phyloP scores from a whole-genome alignment of 2,329 filamentous ascomycete genomes.

The Diaporthe humulicola region DNA sequence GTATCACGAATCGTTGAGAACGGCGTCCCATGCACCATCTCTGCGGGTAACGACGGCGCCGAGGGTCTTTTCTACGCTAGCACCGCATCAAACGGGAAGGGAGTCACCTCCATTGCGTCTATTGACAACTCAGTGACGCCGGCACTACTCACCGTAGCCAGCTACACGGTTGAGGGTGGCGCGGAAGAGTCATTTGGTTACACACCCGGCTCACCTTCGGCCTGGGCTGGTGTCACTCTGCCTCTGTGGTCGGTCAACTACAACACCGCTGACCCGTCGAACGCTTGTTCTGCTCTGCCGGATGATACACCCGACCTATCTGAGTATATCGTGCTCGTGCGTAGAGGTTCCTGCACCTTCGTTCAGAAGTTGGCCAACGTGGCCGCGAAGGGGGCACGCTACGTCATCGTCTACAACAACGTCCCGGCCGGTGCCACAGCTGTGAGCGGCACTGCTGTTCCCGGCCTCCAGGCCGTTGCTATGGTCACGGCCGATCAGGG shows the following conservation, averaged over 20 bases:
- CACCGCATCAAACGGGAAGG: constrained; percentile 61
- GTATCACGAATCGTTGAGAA: constrained; percentile 66
- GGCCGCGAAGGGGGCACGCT: constrained; percentile 67
- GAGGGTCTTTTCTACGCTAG: constrained; percentile 63
- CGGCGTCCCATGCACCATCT: constrained; percentile 65
- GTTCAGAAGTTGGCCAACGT: constrained; percentile 66
- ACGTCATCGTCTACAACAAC: constrained; percentile 74
- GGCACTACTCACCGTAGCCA: constrained; percentile 56
- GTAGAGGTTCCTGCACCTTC: constrained; percentile 70
- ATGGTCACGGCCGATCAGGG: constrained; percentile 59
- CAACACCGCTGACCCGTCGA: constrained; percentile 61
- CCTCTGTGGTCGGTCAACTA: constrained; percentile 64
- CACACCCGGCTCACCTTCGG: constrained; percentile 54
- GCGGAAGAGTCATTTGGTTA: constrained; percentile 56
- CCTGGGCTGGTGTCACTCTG: constrained; percentile 60
- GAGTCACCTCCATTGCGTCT: constrained; percentile 63
- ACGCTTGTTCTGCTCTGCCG: constrained; percentile 67
- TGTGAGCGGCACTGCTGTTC: constrained; percentile 50
- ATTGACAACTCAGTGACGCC: constrained; percentile 62
- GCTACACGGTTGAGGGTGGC: constrained; percentile 55
- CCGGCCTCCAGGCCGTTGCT: constrained; percentile 52
- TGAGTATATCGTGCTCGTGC: constrained; percentile 69
- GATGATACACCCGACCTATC: constrained; percentile 69
- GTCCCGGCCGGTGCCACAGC: constrained; percentile 48
- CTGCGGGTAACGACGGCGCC: constrained; percentile 65